phyloP scores from a whole-genome alignment of 179 eudicot genomes.

The Nepenthes alata region DNA sequence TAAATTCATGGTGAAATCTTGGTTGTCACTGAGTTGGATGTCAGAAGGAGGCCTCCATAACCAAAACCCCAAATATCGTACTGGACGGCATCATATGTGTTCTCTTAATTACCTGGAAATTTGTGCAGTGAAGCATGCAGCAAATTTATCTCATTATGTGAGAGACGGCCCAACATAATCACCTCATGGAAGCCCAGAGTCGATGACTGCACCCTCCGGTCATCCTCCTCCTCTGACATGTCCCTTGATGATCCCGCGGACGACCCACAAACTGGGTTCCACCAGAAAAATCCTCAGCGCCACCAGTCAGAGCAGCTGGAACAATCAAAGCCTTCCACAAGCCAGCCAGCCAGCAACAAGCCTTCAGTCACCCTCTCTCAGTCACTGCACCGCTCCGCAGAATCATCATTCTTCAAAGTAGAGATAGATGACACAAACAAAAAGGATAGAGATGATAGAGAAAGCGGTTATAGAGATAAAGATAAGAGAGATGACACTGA shows the following conservation, averaged over 20 bases:
- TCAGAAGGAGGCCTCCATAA: too few species aligned
- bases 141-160: slow-evolving; percentile 53
- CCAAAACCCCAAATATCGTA: too few species aligned
- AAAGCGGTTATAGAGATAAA: too few species aligned
- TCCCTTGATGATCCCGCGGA: slow-evolving; percentile 52
- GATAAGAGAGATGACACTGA: slow-evolving; percentile 8
- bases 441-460: too few species aligned
- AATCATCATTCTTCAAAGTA: too few species aligned
- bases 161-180: slow-evolving; percentile 49
- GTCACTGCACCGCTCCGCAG: too few species aligned
- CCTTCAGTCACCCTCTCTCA: slow-evolving; percentile 18
- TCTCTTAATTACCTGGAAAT: too few species aligned
- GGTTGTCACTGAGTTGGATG: too few species aligned
- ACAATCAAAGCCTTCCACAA: slow-evolving; percentile 20
- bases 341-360: slow-evolving; percentile 17
- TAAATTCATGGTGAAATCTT: too few species aligned
- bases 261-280: slow-evolving; percentile 3
- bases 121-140: slow-evolving; percentile 79
- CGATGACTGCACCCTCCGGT: slow-evolving; percentile 44
- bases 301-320: slow-evolving; percentile 4
- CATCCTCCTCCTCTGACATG: slow-evolving; percentile 75
- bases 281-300: not conserved
- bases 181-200: slow-evolving; percentile 17
- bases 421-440: too few species aligned
- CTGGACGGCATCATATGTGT: too few species aligned